phyloP scores from a whole-genome alignment of 176 grass and related monocot genomes.

The Oryza glumipatula region DNA sequence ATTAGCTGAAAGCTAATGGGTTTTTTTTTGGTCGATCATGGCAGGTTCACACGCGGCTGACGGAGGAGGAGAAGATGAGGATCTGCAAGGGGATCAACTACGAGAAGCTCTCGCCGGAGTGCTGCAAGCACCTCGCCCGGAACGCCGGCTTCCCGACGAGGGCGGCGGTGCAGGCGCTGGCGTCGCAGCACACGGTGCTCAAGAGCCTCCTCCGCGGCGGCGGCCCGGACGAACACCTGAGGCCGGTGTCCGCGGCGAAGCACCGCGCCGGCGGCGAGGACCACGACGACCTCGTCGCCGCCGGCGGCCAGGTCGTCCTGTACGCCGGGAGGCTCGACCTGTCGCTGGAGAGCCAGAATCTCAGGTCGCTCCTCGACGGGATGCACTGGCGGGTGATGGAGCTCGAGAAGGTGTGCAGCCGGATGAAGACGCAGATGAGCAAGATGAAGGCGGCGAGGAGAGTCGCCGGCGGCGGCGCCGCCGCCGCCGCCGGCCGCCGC shows the following conservation, averaged over 20 bases:
- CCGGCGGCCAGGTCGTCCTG: slow-evolving; percentile 64
- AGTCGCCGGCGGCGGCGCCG: neutral
- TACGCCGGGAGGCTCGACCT: slow-evolving; percentile 75
- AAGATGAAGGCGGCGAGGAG: slow-evolving; percentile 67
- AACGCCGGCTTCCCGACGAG: slow-evolving; percentile 79
- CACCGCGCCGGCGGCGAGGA: slow-evolving; percentile 7
- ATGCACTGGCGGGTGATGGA: slow-evolving; percentile 93
- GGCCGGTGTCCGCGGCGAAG: slow-evolving; percentile 24
- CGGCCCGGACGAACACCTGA: slow-evolving; percentile 39
- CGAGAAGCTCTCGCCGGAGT: slow-evolving; percentile 91
- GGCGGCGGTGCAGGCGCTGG: slow-evolving; percentile 81
- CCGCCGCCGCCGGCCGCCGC: neutral
- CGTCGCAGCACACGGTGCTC: slow-evolving; percentile 82
- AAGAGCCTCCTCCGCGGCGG: slow-evolving; percentile 67
- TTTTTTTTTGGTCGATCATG: neutral
- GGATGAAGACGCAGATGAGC: slow-evolving; percentile 87
- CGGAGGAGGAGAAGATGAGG: slow-evolving; percentile 89
- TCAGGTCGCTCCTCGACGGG: slow-evolving; percentile 74
- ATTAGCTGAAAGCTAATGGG: neutral
- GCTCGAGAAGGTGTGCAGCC: slow-evolving; percentile 82
- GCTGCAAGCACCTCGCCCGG: slow-evolving; percentile 81
- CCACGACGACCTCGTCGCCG: neutral
- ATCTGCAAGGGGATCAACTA: slow-evolving; percentile 83
- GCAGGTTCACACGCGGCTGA: slow-evolving; percentile 69
- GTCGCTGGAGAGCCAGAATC: slow-evolving; percentile 79